These are phyloP conservation scores for Chiua virens DNA, from an alignment of 768 basidiomycete genomes.

Conservation along the genomic window DNA sequence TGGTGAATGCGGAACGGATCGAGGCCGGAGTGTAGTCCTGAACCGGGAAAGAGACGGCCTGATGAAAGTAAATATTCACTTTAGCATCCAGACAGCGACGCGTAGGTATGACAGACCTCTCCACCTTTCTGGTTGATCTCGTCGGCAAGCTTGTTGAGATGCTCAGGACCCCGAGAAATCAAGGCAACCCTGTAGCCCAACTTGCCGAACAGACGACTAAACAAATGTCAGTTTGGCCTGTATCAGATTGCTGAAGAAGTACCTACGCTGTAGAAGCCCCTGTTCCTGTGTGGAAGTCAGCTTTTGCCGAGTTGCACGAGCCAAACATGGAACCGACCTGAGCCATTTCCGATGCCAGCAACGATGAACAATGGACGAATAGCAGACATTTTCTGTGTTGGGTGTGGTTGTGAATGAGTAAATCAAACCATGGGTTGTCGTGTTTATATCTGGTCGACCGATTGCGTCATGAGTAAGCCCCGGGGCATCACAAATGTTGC, in stretches of 20 bases:
- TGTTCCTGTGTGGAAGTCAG: conserved; percentile 41
- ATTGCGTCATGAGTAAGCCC: conserved; percentile 19
- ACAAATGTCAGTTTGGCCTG: background rate
- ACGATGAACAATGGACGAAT: conserved; percentile 56
- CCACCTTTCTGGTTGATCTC: conserved; percentile 61
- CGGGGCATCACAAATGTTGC: conserved; percentile 12
- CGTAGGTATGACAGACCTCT: conserved; percentile 39
- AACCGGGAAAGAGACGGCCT: conserved; percentile 63
- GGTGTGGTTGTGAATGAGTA: background rate
- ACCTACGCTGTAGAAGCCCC: conserved; percentile 60
- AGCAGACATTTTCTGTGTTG: conserved; percentile 24
- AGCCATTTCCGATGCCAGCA: conserved; percentile 50
- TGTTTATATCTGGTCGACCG: conserved; percentile 14
- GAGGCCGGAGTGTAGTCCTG: conserved; percentile 48
- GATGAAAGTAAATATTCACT: background rate
- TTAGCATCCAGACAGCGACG: background rate
- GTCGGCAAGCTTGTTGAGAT: conserved; percentile 51
- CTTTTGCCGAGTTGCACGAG: background rate
- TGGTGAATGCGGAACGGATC: conserved; percentile 48
- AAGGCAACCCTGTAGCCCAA: conserved; percentile 68
- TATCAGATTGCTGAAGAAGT: background rate
- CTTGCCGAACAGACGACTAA: conserved; percentile 58
- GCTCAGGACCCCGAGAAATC: conserved; percentile 55
- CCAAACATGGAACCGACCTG: conserved; percentile 21
- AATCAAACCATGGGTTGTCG: no score